Conservation (phyloP, 768 basidiomycete genomes). For the Rhizopogon roseolus region DNA sequence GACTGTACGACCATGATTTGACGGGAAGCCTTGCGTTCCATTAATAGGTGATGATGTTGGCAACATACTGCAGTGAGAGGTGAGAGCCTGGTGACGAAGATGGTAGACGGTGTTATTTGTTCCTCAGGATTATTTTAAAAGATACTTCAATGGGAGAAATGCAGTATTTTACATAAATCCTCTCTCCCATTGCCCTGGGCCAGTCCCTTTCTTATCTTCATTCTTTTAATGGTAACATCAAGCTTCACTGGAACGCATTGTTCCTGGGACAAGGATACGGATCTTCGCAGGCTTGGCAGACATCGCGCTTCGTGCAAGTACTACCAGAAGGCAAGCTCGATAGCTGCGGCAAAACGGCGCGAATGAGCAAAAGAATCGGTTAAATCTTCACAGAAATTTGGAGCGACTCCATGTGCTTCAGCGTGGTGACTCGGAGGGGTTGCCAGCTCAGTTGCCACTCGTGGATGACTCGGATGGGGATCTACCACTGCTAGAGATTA, state of each 20-base stretch:
- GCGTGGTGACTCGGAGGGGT: too few species aligned
- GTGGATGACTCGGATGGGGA: too few species aligned
- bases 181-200: background rate
- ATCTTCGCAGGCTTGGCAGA: background rate
- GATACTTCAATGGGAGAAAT: background rate
- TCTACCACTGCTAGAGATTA: too few species aligned
- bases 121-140: background rate
- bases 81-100: too few species aligned
- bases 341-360: background rate
- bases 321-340: background rate
- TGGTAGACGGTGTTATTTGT: too few species aligned
- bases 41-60: too few species aligned
- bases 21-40: too few species aligned
- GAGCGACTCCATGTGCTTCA: too few species aligned
- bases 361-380: background rate
- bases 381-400: background rate
- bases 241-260: background rate
- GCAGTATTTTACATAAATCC: too few species aligned
- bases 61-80: too few species aligned
- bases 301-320: background rate
- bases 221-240: background rate
- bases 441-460: too few species aligned
- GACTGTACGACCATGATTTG: too few species aligned
- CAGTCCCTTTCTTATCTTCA: background rate
- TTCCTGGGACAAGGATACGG: background rate